Evolutionary conservation across 2,329 filamentous ascomycete genomes (phyloP), one percentile per base, ranked within the genome.

Genomic region (Colletotrichum sp.): DNA sequence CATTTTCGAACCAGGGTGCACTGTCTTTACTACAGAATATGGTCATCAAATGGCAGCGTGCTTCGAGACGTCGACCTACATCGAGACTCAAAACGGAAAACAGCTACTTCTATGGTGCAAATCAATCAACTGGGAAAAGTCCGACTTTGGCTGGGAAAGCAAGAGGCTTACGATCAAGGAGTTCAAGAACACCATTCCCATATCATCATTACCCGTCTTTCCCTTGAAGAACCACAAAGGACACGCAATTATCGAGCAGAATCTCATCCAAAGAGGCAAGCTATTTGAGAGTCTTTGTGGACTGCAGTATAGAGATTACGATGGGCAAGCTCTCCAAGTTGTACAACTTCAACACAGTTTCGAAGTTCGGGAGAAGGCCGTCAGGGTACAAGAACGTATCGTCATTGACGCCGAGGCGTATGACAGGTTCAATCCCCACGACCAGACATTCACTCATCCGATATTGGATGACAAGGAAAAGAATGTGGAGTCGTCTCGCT

Each of bases 391-490:
- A 59, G 55, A 59, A 13, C 72, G 72, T 5, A 63, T 77, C 5
- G 63, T 77, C 15, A 36, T 77, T 18, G 72, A 75, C 32, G 68
- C 63, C 1, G 76, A 81, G 6, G 78, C 80, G 15, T 69, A 65
- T 65, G 62, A 39, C 10, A 65, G 34, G 62, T 65, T 65, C 62
- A 65, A 65, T 22, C 62, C 62, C 8, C 18, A 65, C 30, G 55
- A 59, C 26, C 8, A 22, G 24, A 65, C 62, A n/a, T 30, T 34
- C 24, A 65, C 30, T 18, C 78, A 52, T 78, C 30, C 78, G 4
- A 78, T 88, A 22, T 82, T 80, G 1, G 82, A 87, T 15, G 81
- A 85, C 9, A 59, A 28, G 8, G 26, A 9, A 22, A 59, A 18
- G 8, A 16, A 59, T 22, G 26, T 28, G 26, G 55, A 59, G 26